Evolutionary conservation across 148 eudicot species (phyloP).

Genomic region (Tetragonia tetragonoides): DNA sequence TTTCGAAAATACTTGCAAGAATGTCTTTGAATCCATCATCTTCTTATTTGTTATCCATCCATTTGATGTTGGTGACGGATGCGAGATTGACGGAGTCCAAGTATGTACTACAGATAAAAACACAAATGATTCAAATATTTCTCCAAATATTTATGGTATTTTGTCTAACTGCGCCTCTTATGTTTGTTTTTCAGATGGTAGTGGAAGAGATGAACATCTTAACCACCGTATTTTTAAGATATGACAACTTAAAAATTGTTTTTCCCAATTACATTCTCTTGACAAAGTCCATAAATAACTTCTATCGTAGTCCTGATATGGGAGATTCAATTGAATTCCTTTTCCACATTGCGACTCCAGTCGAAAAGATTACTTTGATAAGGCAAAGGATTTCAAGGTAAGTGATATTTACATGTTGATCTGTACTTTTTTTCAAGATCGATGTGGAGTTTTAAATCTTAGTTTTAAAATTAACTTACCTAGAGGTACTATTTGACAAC

Average conservation of each 20-base stretch:
- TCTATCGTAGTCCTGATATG: conserved; percentile 83
- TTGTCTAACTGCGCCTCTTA: not conserved
- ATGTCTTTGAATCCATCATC: conserved; percentile 67
- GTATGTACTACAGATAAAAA: conserved; percentile 26
- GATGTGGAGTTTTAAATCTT: not conserved
- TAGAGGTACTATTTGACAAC: too few relatives aligned
- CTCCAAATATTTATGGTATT: not conserved
- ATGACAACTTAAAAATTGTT: conserved; percentile 60
- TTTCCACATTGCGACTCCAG: conserved; percentile 66
- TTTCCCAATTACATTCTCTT: conserved; percentile 66
- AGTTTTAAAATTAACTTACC: not conserved
- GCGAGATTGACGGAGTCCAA: conserved; percentile 83
- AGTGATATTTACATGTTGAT: not conserved
- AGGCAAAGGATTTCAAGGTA: conserved; percentile 61
- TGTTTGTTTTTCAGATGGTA: conserved; percentile 46
- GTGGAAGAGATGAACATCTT: conserved; percentile 93
- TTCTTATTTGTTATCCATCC: conserved; percentile 81
- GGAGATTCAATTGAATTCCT: conserved; percentile 63
- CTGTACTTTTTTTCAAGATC: not conserved
- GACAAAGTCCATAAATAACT: conserved; percentile 56
- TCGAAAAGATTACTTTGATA: conserved; percentile 58
- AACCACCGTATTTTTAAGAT: conserved; percentile 63
- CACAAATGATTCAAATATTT: not conserved
- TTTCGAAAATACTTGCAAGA: conserved; percentile 80
- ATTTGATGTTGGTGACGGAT: conserved; percentile 80